Evolutionary conservation across 2,329 filamentous ascomycete species (phyloP).

Genomic region (Fonsecaea pugnacius): DNA sequence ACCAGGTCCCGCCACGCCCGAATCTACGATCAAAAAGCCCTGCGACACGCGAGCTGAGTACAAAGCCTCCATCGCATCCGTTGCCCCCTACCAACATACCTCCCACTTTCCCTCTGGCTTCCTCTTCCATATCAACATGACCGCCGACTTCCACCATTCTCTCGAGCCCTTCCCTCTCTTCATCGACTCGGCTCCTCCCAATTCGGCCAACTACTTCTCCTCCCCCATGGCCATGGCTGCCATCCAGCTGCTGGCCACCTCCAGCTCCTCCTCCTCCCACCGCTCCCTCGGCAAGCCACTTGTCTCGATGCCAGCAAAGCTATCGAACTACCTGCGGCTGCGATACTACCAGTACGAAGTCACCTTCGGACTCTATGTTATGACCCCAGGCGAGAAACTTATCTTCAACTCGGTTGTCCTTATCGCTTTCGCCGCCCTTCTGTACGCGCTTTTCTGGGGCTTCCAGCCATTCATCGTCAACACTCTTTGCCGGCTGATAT

Average conservation of each 20-base stretch:
- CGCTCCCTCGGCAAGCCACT: constrained; percentile 18
- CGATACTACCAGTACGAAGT: constrained; percentile 99
- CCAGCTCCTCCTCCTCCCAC: constrained; percentile 16
- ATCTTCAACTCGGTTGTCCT: constrained; percentile 76
- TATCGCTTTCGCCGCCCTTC: constrained; percentile 21
- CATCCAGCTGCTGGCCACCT: constrained; percentile 33
- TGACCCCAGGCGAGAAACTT: constrained; percentile 92
- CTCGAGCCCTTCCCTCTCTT: constrained; percentile 38
- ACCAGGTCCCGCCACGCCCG: constrained; percentile 4
- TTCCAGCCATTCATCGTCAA: constrained; percentile 33
- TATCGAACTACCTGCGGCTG: constrained; percentile 64
- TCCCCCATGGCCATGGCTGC: constrained; percentile 37
- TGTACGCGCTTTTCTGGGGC: constrained; percentile 32
- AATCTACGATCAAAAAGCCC: neutral
- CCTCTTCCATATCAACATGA: constrained; percentile 10
- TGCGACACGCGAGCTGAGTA: constrained; percentile 9
- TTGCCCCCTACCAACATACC: neutral
- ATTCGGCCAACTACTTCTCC: constrained; percentile 37
- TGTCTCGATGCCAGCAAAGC: constrained; percentile 29
- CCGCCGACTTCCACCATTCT: constrained; percentile 22
- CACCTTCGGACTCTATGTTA: constrained; percentile 97
- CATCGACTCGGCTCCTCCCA: constrained; percentile 34
- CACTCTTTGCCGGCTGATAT: constrained; percentile 32
- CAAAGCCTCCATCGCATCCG: constrained; percentile 8
- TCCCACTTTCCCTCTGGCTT: neutral